Percentiles rank a stretch among this genome's conserved stretches.
Conservation (phyloP, 2,329 filamentous ascomycete species). For the Iodosphaeria phyllophila region DNA sequence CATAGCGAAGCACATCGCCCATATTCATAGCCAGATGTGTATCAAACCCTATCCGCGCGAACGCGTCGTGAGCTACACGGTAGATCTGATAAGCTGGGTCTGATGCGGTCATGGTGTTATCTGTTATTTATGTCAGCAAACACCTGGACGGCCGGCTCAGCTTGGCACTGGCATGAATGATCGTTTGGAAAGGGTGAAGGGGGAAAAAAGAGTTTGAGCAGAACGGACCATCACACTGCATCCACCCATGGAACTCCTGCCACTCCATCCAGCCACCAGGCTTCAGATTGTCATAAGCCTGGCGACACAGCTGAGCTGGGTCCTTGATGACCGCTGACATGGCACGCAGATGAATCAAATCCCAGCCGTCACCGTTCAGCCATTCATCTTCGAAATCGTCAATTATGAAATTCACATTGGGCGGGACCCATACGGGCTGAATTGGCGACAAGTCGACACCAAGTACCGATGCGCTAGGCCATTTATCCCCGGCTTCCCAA, state of each 20-base stretch:
- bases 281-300: conserved; percentile 18
- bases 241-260: conserved; percentile 22
- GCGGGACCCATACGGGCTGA: conserved; percentile 26
- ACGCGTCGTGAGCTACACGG: conserved; percentile 9
- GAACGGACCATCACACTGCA: conserved; percentile 24
- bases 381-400: conserved; percentile 33
- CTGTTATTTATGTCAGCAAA: no score
- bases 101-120: conserved; percentile 20
- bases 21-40: conserved; percentile 17
- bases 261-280: conserved; percentile 33
- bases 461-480: conserved; percentile 11
- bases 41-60: conserved; percentile 19
- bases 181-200: no score
- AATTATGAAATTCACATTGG: conserved; percentile 14
- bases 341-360: conserved; percentile 33
- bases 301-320: conserved; percentile 24
- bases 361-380: conserved; percentile 31
- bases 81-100: conserved; percentile 17
- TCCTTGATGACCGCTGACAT: conserved; percentile 32
- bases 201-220: no score
- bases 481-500: conserved; percentile 5
- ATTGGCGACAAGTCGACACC: conserved; percentile 21
- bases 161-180: no score
- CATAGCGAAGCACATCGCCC: conserved; percentile 10
- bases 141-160: no score